Conservation (phyloP, 345 rosid species). For the Salix purpurea region DNA sequence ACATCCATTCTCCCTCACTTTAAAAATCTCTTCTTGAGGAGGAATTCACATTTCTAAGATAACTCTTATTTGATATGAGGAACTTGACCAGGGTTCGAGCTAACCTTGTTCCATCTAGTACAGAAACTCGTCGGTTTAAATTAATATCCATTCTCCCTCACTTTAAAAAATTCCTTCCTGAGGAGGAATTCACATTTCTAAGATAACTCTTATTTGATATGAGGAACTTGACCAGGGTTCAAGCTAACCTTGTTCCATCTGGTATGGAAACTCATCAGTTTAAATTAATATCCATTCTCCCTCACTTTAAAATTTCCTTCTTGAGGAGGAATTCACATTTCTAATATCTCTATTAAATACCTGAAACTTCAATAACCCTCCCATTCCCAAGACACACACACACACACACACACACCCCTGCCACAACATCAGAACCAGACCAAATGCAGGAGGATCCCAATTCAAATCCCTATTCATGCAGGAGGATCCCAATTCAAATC, state of each 20-base stretch:
- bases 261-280: background rate
- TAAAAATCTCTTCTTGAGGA: background rate
- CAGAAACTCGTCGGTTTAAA: background rate
- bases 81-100: background rate
- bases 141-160: background rate
- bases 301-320: background rate
- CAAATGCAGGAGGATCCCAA: background rate
- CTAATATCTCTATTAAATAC: background rate
- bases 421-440: background rate
- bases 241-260: background rate
- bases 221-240: background rate
- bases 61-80: background rate
- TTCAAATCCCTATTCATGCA: background rate
- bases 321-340: background rate
- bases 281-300: background rate
- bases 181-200: background rate
- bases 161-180: background rate
- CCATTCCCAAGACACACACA: too few species aligned
- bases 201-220: background rate
- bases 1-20: background rate
- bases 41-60: background rate
- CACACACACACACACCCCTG: background rate
- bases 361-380: background rate
- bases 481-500: background rate
- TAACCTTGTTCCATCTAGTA: background rate